phyloP scores from a whole-genome alignment of 1,139 yeast genomes.

The Yamadazyma aaseri region DNA sequence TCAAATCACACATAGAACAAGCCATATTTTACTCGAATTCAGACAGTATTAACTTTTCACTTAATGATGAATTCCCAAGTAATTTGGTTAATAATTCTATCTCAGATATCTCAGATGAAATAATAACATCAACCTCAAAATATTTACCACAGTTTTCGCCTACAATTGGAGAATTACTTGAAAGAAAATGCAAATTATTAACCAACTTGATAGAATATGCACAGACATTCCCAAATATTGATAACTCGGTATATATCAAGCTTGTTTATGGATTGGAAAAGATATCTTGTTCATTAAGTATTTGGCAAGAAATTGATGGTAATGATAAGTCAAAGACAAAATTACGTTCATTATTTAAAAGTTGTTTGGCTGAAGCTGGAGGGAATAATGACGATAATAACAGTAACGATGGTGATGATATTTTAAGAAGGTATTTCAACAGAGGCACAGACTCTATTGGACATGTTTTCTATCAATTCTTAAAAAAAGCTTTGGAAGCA shows the following conservation, averaged over 20 bases:
- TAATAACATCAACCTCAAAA: conserved; percentile 46
- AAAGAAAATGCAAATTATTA: conserved; percentile 25
- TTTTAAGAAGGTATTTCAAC: conserved; percentile 27
- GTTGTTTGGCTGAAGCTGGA: conserved; percentile 1
- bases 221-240: conserved; percentile 44
- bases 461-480: conserved; percentile 30
- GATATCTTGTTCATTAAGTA: conserved; percentile 48
- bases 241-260: conserved; percentile 26
- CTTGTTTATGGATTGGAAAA: conserved; percentile 57
- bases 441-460: conserved; percentile 34
- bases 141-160: conserved; percentile 33
- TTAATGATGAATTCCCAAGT: conserved; percentile 30
- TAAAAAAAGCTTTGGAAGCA: conserved; percentile 19
- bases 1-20: conserved; percentile 77
- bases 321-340: conserved; percentile 11
- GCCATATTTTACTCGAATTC: conserved; percentile 63
- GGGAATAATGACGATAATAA: conserved; percentile 5
- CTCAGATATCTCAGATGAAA: conserved; percentile 48
- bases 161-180: conserved; percentile 25
- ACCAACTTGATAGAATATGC: conserved; percentile 47
- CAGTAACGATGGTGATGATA: conserved; percentile 17
- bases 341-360: conserved; percentile 15
- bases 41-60: conserved; percentile 56
- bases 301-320: conserved; percentile 44
- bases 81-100: conserved; percentile 51